Percentiles rank a stretch among this genome's conserved stretches.
Evolutionary conservation across 169 alveolate species (phyloP).

Genomic region (Eimeria praecox): DNA sequence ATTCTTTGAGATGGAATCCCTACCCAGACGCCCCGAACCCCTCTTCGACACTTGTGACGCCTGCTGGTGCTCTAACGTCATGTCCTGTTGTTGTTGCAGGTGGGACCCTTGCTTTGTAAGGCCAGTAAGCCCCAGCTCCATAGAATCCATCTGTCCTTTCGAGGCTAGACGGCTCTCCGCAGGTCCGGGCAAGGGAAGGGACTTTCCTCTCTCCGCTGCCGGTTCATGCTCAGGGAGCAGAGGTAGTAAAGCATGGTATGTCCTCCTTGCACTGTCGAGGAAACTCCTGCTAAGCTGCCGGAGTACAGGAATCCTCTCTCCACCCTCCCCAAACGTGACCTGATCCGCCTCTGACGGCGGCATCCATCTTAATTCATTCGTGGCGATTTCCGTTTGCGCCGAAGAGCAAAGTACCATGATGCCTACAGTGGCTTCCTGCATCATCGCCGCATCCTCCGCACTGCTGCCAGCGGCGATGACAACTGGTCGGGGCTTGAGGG

Average conservation of each 20-base stretch:
- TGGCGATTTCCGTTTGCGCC: neutral
- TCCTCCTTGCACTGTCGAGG: conserved; percentile 20
- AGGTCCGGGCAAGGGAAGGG: conserved; percentile 29
- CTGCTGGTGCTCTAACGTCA: neutral
- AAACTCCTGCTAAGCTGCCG: conserved; percentile 22
- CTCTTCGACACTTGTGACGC: neutral
- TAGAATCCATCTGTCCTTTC: conserved; percentile 15
- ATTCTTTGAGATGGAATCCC: neutral
- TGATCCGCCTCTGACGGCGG: neutral
- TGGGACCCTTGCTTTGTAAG: conserved; percentile 44
- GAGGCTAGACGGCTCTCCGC: neutral
- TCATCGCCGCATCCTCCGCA: conserved; percentile 70
- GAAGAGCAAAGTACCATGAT: conserved; percentile 30
- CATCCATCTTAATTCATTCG: neutral
- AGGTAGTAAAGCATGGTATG: conserved; percentile 19
- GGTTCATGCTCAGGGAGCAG: conserved; percentile 50
- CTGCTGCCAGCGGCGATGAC: conserved; percentile 69
- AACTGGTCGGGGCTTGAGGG: conserved; percentile 68
- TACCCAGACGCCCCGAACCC: conserved; percentile 31
- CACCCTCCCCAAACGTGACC: neutral
- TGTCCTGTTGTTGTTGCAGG: neutral
- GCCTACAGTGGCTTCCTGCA: conserved; percentile 68
- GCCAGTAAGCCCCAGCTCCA: conserved; percentile 17
- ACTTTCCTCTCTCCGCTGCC: conserved; percentile 4
- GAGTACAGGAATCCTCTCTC: neutral